Conservation (phyloP, 768 basidiomycete species). For the Leccinum subgranulosum region DNA sequence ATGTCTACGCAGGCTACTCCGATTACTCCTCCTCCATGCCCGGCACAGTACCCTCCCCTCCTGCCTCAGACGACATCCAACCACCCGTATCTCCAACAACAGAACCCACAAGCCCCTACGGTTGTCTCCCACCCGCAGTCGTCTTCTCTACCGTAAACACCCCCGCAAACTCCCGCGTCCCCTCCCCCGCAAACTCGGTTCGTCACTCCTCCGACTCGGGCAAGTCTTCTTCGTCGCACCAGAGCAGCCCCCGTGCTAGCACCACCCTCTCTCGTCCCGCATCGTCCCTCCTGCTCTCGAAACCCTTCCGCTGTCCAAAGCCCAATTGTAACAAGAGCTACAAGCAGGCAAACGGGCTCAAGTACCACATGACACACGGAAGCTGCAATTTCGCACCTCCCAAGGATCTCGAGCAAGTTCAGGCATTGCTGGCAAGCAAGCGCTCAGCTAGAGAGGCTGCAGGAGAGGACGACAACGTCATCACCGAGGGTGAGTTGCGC, state of each 20-base stretch:
- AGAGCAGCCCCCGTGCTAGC: conserved; percentile 34
- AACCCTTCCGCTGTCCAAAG: conserved; percentile 92
- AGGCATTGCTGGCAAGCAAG: conserved; percentile 59
- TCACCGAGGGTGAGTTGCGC: conserved; percentile 60
- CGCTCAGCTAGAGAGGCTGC: conserved; percentile 38
- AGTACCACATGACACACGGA: conserved; percentile 92
- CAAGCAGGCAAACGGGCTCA: conserved; percentile 93
- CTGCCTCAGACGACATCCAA: conserved; percentile 30
- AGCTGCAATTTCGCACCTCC: conserved; percentile 92
- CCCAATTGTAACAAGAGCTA: conserved; percentile 94
- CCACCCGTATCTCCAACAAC: conserved; percentile 26
- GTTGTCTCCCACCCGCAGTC: conserved; percentile 65
- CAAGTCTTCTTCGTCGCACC: conserved; percentile 27
- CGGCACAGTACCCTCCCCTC: conserved; percentile 43
- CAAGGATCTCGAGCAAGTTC: conserved; percentile 77
- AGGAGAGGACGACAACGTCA: conserved; percentile 41
- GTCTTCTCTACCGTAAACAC: conserved; percentile 51
- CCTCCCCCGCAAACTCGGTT: conserved; percentile 23
- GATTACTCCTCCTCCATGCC: conserved; percentile 66
- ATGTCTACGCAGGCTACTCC: conserved; percentile 62
- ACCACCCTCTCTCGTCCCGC: conserved; percentile 49
- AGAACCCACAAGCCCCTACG: conserved; percentile 33
- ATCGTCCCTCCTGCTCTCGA: conserved; percentile 65
- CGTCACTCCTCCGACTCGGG: conserved; percentile 23
- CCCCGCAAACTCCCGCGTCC: conserved; percentile 46